Base-by-base conservation (phyloP, 148 eudicot species). In the Fagopyrum tataricum region DNA sequence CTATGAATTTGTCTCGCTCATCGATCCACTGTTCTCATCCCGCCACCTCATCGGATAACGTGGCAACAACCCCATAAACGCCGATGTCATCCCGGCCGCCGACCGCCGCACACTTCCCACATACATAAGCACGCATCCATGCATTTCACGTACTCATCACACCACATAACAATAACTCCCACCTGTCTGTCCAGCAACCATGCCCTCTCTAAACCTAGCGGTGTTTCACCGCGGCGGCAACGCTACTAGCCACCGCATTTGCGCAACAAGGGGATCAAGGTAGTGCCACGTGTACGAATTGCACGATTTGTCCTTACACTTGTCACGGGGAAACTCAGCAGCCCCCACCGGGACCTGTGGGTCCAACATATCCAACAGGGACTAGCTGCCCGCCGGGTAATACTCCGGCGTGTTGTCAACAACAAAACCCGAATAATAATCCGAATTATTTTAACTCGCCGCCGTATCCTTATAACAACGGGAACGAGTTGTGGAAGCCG, bases 21-120 rank as follows among this genome's bases (percentile, higher is more conserved):
- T n/a, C n/a, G 18, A 17, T 17, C 56, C 56, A 52, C 5, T 47
- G 17, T 8, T 8, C 56, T 52, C 10, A 59, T 59, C 66, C 10
- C 6, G 10, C 69, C 11, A 64, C 69, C 18, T 64, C 43, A 5
- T 9, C 42, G 2, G 14, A 42, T 13, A 64, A 62, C 15, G 69
- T 64, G 69, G 69, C 69, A 64, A 64, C 69, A 64, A 14, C 37
- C 43, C 69, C 69, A 39, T 4, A 61, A 26, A 61, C 67, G 37
- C 37, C 37, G 37, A 3, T 17, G 24, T 26, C 17, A 26, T 9
- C 7, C 31, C 24, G 39, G 6, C 42, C 42, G 8, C 9, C 20
- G 39, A n/a, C 69, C 42, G 15, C 69, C 69, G 37, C 39, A 6
- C 44, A 13, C 39, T 55, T 55, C 9, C 62, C 26, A 46, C 14